These are phyloP conservation scores for Mortierella polycephala DNA, from an alignment of 371 early-diverging fungal species.

Conservation along the genomic window DNA sequence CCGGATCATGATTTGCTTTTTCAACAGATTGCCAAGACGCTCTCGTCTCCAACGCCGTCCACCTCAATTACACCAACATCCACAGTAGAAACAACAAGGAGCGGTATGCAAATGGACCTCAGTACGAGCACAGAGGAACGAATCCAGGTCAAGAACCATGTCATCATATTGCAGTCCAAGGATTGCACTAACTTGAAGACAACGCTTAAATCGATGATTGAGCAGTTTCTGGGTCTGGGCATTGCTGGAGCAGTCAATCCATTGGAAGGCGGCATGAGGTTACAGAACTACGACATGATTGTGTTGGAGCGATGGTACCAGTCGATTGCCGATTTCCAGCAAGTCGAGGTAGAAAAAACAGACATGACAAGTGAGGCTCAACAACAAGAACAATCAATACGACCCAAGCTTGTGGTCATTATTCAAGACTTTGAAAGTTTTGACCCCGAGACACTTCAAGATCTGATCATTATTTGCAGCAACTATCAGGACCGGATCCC, in stretches of 20 bases:
- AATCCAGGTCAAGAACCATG: conserved; percentile 52
- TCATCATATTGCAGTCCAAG: conserved; percentile 74
- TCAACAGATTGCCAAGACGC: conserved; percentile 36
- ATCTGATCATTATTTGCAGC: conserved; percentile 82
- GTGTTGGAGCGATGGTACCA: conserved; percentile 74
- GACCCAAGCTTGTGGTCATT: conserved; percentile 72
- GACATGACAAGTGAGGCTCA: too few relatives aligned
- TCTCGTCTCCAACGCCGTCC: conserved; percentile 26
- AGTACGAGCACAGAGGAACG: neutral
- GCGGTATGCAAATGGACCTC: neutral
- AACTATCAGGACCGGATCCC: conserved; percentile 77
- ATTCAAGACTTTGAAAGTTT: conserved; percentile 93
- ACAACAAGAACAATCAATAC: neutral
- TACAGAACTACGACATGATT: conserved; percentile 71
- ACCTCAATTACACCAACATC: neutral
- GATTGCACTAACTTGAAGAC: conserved; percentile 67
- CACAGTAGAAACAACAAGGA: neutral
- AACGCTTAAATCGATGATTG: conserved; percentile 70
- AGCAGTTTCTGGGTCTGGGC: conserved; percentile 61
- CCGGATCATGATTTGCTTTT: conserved; percentile 55
- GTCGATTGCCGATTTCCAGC: conserved; percentile 29
- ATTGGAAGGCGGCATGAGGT: conserved; percentile 36
- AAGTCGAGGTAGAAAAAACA: neutral
- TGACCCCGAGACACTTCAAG: conserved; percentile 73
- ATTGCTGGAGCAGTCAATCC: conserved; percentile 35